Conservation (phyloP, 805 yeast genomes). For the Kodamaea neixiangensis region DNA sequence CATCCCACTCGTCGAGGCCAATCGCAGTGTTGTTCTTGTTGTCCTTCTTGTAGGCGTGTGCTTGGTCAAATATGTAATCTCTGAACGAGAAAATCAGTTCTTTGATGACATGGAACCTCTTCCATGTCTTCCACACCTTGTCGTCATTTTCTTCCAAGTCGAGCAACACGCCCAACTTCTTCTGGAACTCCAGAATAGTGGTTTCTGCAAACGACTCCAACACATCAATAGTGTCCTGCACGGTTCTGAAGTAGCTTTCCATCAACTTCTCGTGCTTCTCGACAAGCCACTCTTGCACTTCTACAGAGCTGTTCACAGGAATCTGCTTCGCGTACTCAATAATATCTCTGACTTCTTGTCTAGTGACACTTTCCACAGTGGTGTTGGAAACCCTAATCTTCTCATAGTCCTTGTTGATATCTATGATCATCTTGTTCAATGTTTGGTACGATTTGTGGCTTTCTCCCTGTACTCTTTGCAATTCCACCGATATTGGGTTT, state of each 20-base stretch:
- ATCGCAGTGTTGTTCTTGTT: constrained; percentile 19
- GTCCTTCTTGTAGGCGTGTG: constrained; percentile 22
- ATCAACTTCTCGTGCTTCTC: constrained; percentile 29
- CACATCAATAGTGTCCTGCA: constrained; percentile 56
- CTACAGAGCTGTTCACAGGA: constrained; percentile 22
- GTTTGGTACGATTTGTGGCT: constrained; percentile 33
- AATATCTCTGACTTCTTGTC: constrained; percentile 40
- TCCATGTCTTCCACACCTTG: constrained; percentile 41
- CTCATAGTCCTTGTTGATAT: constrained; percentile 37
- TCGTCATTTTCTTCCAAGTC: constrained; percentile 41
- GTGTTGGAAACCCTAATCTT: constrained; percentile 23
- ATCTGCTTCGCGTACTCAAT: constrained; percentile 27
- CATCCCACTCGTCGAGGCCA: constrained; percentile 38
- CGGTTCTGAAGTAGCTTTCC: constrained; percentile 29
- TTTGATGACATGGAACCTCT: constrained; percentile 57
- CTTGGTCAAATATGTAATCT: constrained; percentile 46
- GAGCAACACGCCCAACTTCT: constrained; percentile 53
- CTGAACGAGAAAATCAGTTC: constrained; percentile 55
- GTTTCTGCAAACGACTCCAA: constrained; percentile 75
- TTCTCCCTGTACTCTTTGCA: constrained; percentile 29
- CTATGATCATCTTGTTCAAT: constrained; percentile 29
- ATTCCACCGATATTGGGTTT: constrained; percentile 24
- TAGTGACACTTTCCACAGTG: constrained; percentile 21
- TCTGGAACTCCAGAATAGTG: constrained; percentile 63
- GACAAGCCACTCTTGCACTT: constrained; percentile 28